Evolutionary conservation across 306 rosid species (phyloP).

Genomic region (Castanea crenata): DNA sequence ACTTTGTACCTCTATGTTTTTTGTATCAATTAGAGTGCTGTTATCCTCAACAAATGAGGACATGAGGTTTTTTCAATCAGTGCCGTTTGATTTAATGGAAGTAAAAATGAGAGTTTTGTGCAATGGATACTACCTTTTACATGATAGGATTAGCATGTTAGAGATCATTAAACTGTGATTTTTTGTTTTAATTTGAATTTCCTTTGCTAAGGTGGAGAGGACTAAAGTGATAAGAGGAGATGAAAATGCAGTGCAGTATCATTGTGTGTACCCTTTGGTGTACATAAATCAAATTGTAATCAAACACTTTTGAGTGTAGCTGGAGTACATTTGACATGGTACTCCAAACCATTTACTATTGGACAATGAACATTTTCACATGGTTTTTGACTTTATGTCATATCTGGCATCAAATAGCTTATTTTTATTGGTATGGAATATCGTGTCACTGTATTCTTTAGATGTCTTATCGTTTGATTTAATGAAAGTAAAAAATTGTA

Average conservation of each 20-base stretch:
- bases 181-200: neutral
- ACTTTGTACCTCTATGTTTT: neutral
- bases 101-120: neutral
- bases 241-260: neutral
- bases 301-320: too few relatives aligned
- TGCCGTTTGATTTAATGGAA: neutral
- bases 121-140: neutral
- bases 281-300: neutral
- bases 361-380: too few relatives aligned
- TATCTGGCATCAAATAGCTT: too few relatives aligned
- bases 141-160: neutral
- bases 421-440: too few relatives aligned
- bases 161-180: neutral
- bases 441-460: too few relatives aligned
- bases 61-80: too few relatives aligned
- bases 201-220: neutral
- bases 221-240: too few relatives aligned
- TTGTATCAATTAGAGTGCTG: neutral
- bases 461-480: neutral
- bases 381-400: too few relatives aligned
- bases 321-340: too few relatives aligned
- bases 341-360: too few relatives aligned
- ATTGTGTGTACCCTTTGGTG: neutral
- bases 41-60: neutral
- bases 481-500: neutral